Evolutionary conservation across 2,329 filamentous ascomycete species (phyloP).

Genomic region (Trichoderma pleuroti): DNA sequence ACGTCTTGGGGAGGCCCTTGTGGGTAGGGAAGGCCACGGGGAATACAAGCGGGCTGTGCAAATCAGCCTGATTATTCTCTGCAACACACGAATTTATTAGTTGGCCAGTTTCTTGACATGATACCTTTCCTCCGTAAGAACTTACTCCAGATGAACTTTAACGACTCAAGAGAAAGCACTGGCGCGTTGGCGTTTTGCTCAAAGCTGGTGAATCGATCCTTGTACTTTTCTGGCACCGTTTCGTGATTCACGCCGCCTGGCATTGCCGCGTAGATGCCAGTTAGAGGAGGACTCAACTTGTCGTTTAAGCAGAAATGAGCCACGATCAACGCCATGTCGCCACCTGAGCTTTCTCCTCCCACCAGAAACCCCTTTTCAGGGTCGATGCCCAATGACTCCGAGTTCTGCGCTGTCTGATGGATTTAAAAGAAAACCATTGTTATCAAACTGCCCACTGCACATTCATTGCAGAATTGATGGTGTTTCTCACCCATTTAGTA

Average conservation of each 20-base stretch:
- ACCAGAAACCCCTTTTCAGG: slow-evolving; percentile 27
- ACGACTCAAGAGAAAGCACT: slow-evolving; percentile 24
- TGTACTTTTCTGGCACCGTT: slow-evolving; percentile 30
- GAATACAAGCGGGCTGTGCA: slow-evolving; percentile 26
- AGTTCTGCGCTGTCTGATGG: slow-evolving; percentile 19
- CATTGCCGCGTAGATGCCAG: slow-evolving; percentile 28
- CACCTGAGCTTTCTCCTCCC: slow-evolving; percentile 30
- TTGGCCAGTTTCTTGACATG: not conserved
- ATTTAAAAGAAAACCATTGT: not conserved
- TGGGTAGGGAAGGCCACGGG: slow-evolving; percentile 26
- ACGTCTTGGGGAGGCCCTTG: slow-evolving; percentile 30
- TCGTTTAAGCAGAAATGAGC: slow-evolving; percentile 25
- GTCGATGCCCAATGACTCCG: slow-evolving; percentile 25
- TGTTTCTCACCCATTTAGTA: slow-evolving; percentile 25
- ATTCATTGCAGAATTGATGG: not conserved
- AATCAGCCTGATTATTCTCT: slow-evolving; percentile 29
- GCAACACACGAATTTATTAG: not conserved
- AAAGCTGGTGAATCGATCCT: slow-evolving; percentile 28
- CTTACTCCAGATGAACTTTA: slow-evolving; percentile 27
- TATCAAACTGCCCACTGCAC: not conserved
- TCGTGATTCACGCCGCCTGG: slow-evolving; percentile 24
- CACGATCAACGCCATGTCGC: slow-evolving; percentile 28
- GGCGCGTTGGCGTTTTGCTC: slow-evolving; percentile 28
- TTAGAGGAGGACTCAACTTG: slow-evolving; percentile 25
- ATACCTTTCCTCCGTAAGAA: not conserved